These are phyloP conservation scores for Citrus mangshanensis DNA, from an alignment of 345 rosid species.

Conservation along the genomic window DNA sequence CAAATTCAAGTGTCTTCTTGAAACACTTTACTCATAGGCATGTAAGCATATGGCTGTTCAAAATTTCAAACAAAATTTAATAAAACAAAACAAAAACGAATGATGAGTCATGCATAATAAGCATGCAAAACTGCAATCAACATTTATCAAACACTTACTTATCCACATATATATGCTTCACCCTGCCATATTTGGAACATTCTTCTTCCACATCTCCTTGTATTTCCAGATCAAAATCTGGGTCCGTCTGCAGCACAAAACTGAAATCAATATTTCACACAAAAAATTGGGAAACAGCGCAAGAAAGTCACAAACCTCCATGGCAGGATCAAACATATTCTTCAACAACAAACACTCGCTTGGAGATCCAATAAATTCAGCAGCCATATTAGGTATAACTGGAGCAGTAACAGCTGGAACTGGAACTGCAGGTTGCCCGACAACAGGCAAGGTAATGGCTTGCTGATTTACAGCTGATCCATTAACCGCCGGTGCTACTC, in stretches of 20 bases:
- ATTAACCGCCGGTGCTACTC: constrained; percentile 54
- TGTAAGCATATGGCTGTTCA: neutral
- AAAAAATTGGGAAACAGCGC: neutral
- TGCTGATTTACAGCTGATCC: constrained; percentile 54
- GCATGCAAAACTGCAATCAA: neutral
- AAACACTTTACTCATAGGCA: neutral
- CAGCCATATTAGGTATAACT: constrained; percentile 42
- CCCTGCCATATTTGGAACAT: constrained; percentile 80
- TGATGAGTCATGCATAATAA: neutral
- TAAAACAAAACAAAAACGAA: neutral
- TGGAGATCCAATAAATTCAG: constrained; percentile 73
- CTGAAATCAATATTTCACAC: constrained; percentile 6
- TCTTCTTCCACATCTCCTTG: constrained; percentile 79
- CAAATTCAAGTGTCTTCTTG: neutral
- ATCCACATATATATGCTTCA: constrained; percentile 78
- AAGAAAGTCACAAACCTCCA: constrained; percentile 56
- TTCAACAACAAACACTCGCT: constrained; percentile 82
- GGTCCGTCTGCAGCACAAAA: constrained; percentile 59
- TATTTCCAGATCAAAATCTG: constrained; percentile 74
- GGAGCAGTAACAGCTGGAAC: constrained; percentile 50
- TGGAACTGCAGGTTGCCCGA: constrained; percentile 48
- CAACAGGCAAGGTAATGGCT: constrained; percentile 45
- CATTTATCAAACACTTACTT: constrained; percentile 46
- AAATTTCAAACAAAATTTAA: neutral
- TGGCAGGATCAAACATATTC: constrained; percentile 89